These are phyloP conservation scores for Viola pubescens DNA, from an alignment of 441 rosid genomes.

Conservation along the genomic window DNA sequence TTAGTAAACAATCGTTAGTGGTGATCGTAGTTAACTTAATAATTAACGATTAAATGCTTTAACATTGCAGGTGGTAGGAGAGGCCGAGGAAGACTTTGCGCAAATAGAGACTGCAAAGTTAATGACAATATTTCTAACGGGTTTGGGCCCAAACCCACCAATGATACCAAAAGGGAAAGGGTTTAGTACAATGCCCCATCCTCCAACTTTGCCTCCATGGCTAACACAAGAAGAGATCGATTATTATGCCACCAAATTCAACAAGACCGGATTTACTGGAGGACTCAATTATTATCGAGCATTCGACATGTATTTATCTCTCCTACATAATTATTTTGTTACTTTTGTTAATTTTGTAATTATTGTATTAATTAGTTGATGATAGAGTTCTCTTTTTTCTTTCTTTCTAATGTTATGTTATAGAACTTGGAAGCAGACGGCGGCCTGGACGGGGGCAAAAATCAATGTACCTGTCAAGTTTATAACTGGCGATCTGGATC, in stretches of 20 bases:
- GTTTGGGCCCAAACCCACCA: slow-evolving; percentile 25
- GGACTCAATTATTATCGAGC: slow-evolving; percentile 52
- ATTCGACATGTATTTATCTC: slow-evolving; percentile 32
- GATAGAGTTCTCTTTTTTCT: not conserved
- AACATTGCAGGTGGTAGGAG: slow-evolving; percentile 38
- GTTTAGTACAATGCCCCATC: slow-evolving; percentile 21
- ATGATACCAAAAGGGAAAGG: slow-evolving; percentile 29
- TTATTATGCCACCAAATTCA: slow-evolving; percentile 37
- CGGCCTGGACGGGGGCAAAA: slow-evolving; percentile 28
- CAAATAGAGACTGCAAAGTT: slow-evolving; percentile 21
- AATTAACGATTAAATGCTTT: no score
- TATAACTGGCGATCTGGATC: slow-evolving; percentile 28
- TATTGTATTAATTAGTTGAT: not conserved
- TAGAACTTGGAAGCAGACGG: slow-evolving; percentile 32
- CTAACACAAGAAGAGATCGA: slow-evolving; percentile 42
- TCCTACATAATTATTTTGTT: not conserved
- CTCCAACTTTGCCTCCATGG: slow-evolving; percentile 45
- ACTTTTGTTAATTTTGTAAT: not conserved
- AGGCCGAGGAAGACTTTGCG: slow-evolving; percentile 40
- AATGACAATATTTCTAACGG: slow-evolving; percentile 25
- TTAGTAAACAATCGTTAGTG: no score
- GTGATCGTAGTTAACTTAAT: no score
- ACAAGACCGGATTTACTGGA: slow-evolving; percentile 53
- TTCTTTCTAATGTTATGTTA: not conserved
- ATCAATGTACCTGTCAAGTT: slow-evolving; percentile 33